phyloP scores from a whole-genome alignment of 2,329 filamentous ascomycete genomes.

The Talaromyces sp. region DNA sequence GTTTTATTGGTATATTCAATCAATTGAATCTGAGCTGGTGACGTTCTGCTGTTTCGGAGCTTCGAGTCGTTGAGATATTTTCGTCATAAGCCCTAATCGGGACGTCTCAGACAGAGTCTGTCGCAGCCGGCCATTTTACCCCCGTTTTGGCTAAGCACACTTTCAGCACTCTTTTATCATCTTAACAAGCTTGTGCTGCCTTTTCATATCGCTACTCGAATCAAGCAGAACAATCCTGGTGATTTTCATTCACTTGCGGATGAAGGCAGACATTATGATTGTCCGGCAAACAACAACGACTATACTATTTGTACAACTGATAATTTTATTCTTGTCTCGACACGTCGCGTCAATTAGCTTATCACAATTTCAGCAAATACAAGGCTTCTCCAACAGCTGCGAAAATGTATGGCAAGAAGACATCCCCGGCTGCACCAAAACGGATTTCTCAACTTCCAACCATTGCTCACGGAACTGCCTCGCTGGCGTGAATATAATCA shows the following conservation, averaged over 20 bases:
- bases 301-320: background rate
- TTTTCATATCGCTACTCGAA: background rate
- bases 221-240: background rate
- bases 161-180: background rate
- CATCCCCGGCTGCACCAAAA: constrained; percentile 17
- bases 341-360: constrained; percentile 12
- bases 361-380: constrained; percentile 19
- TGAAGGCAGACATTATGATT: background rate
- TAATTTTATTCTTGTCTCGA: background rate
- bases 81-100: background rate
- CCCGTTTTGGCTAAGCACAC: background rate
- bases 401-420: constrained; percentile 14
- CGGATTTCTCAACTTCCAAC: constrained; percentile 11
- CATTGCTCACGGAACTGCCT: constrained; percentile 15
- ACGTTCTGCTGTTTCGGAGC: background rate
- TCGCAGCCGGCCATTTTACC: background rate
- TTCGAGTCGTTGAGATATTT: background rate
- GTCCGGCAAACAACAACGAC: background rate
- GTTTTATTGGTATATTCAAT: background rate
- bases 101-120: constrained; percentile 6
- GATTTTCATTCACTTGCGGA: background rate
- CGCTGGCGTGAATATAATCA: constrained; percentile 13
- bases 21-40: background rate
- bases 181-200: background rate
- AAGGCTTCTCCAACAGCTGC: constrained; percentile 13